Conservation (phyloP, 1,139 yeast genomes). For the Nakaseomyces uthaithaninus region DNA sequence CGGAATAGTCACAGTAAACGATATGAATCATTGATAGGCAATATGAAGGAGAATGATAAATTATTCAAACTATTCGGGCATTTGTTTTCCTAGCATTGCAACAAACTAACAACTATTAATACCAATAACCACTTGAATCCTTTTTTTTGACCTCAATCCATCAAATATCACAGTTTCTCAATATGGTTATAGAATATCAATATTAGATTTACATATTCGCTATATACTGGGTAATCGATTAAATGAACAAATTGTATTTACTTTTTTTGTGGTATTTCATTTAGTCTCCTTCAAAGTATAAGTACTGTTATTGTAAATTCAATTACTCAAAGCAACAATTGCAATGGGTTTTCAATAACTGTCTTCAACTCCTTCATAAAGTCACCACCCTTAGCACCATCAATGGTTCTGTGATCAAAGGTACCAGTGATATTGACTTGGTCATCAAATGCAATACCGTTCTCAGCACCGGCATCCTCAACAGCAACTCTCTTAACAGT, state of each 20-base stretch:
- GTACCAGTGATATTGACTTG: slow-evolving; percentile 90
- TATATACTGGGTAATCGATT: background rate
- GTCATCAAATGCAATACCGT: slow-evolving; percentile 87
- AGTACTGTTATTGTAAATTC: background rate
- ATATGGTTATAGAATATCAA: slow-evolving; percentile 4
- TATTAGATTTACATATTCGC: background rate
- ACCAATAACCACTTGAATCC: too few relatives aligned
- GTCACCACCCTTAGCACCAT: slow-evolving; percentile 97
- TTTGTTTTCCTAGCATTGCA: too few relatives aligned
- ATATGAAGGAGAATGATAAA: background rate
- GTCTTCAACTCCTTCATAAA: slow-evolving; percentile 88
- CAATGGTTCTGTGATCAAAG: slow-evolving; percentile 94
- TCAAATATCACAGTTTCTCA: background rate
- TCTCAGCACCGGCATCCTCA: slow-evolving; percentile 83
- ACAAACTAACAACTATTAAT: too few relatives aligned
- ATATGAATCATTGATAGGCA: background rate
- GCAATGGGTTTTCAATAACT: slow-evolving; percentile 92
- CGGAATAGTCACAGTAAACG: background rate
- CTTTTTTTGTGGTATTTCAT: background rate
- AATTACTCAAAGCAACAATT: slow-evolving; percentile 63
- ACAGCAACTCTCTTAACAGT: slow-evolving; percentile 89
- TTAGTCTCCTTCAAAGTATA: background rate
- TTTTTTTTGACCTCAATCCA: background rate
- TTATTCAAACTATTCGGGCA: too few relatives aligned
- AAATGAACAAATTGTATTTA: background rate